A percentile compares a stretch with the other conserved stretches of the same genome.
These are phyloP conservation scores for Calcarisporium arbuscula DNA, from an alignment of 2,329 filamentous ascomycete genomes.

Conservation along the genomic window DNA sequence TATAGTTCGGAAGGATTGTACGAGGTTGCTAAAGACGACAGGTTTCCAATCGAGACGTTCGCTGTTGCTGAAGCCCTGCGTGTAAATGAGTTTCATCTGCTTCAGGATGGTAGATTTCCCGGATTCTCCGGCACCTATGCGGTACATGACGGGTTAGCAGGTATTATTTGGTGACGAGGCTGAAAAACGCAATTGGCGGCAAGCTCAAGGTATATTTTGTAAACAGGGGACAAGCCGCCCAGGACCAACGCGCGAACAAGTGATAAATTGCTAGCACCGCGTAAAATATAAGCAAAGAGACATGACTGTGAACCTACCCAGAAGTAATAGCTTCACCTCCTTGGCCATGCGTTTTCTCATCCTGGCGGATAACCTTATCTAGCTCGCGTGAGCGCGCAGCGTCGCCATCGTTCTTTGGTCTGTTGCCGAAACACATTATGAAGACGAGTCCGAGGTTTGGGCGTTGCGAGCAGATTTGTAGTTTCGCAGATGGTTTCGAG, in stretches of 20 bases:
- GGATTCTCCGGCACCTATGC: slow-evolving; percentile 77
- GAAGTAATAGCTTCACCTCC: slow-evolving; percentile 87
- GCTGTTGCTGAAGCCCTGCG: slow-evolving; percentile 80
- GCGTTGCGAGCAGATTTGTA: no score
- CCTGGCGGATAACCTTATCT: slow-evolving; percentile 75
- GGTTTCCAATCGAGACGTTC: slow-evolving; percentile 92
- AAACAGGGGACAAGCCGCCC: no score
- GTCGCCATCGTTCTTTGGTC: slow-evolving; percentile 43
- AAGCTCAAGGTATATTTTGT: no score
- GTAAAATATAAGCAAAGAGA: no score
- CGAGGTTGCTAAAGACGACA: slow-evolving; percentile 91
- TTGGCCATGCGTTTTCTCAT: slow-evolving; percentile 81
- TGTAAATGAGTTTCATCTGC: slow-evolving; percentile 98
- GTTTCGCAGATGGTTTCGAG: no score
- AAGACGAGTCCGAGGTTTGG: no score
- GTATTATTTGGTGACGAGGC: no score
- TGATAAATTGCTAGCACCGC: no score
- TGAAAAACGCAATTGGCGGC: no score
- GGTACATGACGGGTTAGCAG: slow-evolving; percentile 11
- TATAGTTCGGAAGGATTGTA: slow-evolving; percentile 87
- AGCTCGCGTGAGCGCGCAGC: slow-evolving; percentile 64
- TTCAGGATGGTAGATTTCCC: slow-evolving; percentile 95
- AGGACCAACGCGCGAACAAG: no score
- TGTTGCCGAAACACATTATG: slow-evolving; percentile 59
- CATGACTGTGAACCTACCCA: slow-evolving; percentile 65